Evolutionary conservation across 2,329 filamentous ascomycete genomes (phyloP).

Genomic region (Raffaelea arxii): DNA sequence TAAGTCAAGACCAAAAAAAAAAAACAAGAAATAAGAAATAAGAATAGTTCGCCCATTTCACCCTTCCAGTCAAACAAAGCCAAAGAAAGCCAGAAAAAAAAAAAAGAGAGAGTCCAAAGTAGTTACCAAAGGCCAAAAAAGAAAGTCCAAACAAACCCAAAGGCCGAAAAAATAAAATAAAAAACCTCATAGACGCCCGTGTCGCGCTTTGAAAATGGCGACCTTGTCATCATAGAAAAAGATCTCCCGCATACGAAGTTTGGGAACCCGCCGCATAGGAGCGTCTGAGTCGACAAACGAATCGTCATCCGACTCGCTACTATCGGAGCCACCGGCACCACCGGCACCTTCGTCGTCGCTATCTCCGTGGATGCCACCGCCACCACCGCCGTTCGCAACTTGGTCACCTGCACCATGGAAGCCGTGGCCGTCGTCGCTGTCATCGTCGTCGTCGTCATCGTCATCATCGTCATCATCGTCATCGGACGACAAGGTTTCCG

Average conservation of each 20-base stretch:
- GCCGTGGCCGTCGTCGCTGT: constrained; percentile 11
- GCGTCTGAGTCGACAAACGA: constrained; percentile 37
- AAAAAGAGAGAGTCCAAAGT: not conserved
- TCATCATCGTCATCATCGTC: constrained; percentile 26
- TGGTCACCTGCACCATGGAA: constrained; percentile 16
- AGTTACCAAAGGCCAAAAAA: not conserved
- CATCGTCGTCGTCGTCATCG: constrained; percentile 13
- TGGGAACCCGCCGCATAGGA: constrained; percentile 21
- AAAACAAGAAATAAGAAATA: not conserved
- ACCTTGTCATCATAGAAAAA: constrained; percentile 79
- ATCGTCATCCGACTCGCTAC: constrained; percentile 35
- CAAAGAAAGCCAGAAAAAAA: too few relatives aligned
- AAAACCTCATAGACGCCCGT: constrained; percentile 38
- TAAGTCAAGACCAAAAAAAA: too few relatives aligned
- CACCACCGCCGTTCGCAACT: constrained; percentile 5
- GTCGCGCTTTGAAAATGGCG: constrained; percentile 67
- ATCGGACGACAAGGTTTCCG: constrained; percentile 18
- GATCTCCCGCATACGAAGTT: constrained; percentile 64
- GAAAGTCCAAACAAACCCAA: not conserved
- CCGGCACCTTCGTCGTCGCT: constrained; percentile 10
- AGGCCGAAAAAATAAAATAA: not conserved
- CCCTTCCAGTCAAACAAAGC: too few relatives aligned
- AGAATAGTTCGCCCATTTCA: too few relatives aligned
- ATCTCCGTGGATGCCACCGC: constrained; percentile 22
- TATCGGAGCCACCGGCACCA: too few relatives aligned